These are phyloP conservation scores for Stentor coeruleus DNA, from an alignment of 73 alveolate genomes.

Conservation along the genomic window DNA sequence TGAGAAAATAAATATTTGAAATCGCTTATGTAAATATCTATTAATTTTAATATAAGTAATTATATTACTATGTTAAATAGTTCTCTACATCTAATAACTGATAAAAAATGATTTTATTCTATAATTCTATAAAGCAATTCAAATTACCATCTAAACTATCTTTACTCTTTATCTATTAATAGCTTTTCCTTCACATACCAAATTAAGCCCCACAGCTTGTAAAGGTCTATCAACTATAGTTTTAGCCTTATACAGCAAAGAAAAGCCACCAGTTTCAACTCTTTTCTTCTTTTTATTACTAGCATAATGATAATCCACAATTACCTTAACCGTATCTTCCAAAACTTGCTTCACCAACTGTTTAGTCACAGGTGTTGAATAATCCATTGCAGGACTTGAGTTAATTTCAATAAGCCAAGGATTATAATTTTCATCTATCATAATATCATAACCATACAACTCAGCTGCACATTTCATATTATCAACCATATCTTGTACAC, in stretches of 20 bases:
- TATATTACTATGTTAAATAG: too few relatives aligned
- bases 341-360: conserved; percentile 55
- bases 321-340: conserved; percentile 55
- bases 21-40: too few relatives aligned
- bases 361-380: conserved; percentile 81
- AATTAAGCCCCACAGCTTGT: conserved; percentile 42
- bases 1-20: too few relatives aligned
- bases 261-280: conserved; percentile 79
- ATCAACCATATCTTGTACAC: conserved; percentile 92
- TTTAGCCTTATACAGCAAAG: conserved; percentile 65
- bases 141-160: too few relatives aligned
- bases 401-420: conserved; percentile 88
- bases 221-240: conserved; percentile 52
- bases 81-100: too few relatives aligned
- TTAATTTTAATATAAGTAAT: too few relatives aligned
- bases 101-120: too few relatives aligned
- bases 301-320: conserved; percentile 46
- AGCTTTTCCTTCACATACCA: conserved; percentile 51
- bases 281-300: conserved; percentile 44
- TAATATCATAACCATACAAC: conserved; percentile 94
- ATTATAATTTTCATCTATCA: conserved; percentile 85
- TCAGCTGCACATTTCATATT: conserved; percentile 80
- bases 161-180: conserved; percentile 1
- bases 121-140: too few relatives aligned
- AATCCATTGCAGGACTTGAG: conserved; percentile 87